phyloP scores from a whole-genome alignment of 176 grass and related monocot genomes.

The Lolium perenne region DNA sequence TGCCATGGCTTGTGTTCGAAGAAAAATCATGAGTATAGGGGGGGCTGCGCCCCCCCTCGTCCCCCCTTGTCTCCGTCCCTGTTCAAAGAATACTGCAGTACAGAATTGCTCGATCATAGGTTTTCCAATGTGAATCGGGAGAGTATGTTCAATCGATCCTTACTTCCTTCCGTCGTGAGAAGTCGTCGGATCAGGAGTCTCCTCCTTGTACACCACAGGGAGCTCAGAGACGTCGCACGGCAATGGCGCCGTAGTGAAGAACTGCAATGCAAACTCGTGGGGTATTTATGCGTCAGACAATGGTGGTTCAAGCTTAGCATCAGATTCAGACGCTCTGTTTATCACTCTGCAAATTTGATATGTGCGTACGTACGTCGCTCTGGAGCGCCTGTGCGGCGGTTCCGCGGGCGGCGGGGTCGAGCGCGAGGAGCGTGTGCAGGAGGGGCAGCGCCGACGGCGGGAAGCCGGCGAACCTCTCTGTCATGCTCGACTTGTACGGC shows the following conservation, averaged over 20 bases:
- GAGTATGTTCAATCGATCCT: not conserved
- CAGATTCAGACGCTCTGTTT: not conserved
- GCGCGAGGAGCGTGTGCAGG: slow-evolving; percentile 55
- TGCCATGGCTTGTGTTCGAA: too few species aligned
- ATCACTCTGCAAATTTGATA: not conserved
- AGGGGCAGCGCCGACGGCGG: slow-evolving; percentile 47
- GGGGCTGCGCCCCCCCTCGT: too few species aligned
- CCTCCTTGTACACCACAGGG: slow-evolving; percentile 56
- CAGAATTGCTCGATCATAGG: not conserved
- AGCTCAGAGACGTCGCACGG: slow-evolving; percentile 51
- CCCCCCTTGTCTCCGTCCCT: too few species aligned
- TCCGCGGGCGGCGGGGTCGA: slow-evolving; percentile 57
- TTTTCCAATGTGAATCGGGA: not conserved
- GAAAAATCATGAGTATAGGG: too few species aligned
- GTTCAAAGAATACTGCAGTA: not conserved
- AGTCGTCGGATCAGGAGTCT: not conserved
- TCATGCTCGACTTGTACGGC: slow-evolving; percentile 46
- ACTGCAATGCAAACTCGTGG: slow-evolving; percentile 32
- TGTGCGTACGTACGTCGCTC: slow-evolving; percentile 38
- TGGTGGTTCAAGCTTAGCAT: not conserved
- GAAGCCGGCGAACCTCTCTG: slow-evolving; percentile 52
- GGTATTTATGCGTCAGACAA: not conserved
- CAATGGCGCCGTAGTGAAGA: slow-evolving; percentile 50
- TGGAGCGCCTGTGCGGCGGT: slow-evolving; percentile 61
- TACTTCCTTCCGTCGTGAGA: slow-evolving; percentile 47